Evolutionary conservation across 2,329 filamentous ascomycete species (phyloP).

Genomic region (Monilinia laxa): DNA sequence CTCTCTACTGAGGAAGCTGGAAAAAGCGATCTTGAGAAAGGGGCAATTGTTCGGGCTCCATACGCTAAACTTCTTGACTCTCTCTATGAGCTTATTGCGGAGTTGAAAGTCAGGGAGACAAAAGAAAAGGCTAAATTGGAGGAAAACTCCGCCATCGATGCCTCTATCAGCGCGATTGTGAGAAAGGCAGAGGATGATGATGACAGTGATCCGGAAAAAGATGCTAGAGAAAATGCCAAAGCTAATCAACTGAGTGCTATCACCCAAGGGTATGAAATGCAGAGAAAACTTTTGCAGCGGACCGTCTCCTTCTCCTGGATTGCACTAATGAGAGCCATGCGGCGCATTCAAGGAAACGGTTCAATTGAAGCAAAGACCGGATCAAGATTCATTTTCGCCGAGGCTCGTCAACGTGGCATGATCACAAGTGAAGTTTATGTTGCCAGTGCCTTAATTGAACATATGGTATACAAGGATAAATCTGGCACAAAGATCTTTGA

Average conservation of each 20-base stretch:
- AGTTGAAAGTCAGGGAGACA: constrained; percentile 63
- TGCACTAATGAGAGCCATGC: constrained; percentile 88
- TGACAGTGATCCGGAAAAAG: constrained; percentile 40
- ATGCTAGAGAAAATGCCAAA: constrained; percentile 49
- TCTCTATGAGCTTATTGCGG: constrained; percentile 82
- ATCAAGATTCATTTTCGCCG: constrained; percentile 82
- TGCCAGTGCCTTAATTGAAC: constrained; percentile 87
- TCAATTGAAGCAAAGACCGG: constrained; percentile 51
- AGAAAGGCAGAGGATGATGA: constrained; percentile 52
- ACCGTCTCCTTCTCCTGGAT: constrained; percentile 95
- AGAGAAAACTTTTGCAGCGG: constrained; percentile 74
- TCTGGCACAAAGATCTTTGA: constrained; percentile 96
- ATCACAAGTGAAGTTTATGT: constrained; percentile 95
- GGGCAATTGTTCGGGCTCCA: constrained; percentile 68
- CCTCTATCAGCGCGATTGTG: constrained; percentile 42
- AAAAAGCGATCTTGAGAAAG: constrained; percentile 61
- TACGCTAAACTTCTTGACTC: constrained; percentile 81
- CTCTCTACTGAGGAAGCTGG: constrained; percentile 76
- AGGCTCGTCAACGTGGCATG: constrained; percentile 82
- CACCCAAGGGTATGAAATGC: constrained; percentile 66
- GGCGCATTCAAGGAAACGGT: constrained; percentile 85
- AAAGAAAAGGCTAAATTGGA: constrained; percentile 58
- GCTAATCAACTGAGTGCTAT: constrained; percentile 61
- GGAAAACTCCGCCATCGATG: constrained; percentile 45
- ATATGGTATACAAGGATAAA: constrained; percentile 91